Conservation (phyloP, 1,284 basidiomycete genomes). For the Trametes pubescens region DNA sequence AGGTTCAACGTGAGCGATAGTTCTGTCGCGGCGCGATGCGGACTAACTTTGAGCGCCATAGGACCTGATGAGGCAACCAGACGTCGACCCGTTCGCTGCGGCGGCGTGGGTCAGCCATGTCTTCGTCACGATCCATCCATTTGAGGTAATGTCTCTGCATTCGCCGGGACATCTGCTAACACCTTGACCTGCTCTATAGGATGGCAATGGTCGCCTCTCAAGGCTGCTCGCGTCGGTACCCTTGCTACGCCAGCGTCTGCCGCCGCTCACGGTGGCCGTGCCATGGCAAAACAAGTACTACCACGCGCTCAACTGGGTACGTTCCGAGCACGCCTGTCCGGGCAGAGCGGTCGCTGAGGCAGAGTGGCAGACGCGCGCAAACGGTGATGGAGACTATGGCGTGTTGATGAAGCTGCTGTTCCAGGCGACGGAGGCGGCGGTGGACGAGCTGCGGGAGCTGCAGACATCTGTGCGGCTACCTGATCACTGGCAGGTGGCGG, state of each 20-base stretch:
- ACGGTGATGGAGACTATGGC: slow-evolving; percentile 24
- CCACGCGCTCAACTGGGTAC: slow-evolving; percentile 22
- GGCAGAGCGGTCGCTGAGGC: slow-evolving; percentile 1
- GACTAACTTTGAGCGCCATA: background rate
- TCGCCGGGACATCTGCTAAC: background rate
- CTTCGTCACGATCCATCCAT: slow-evolving; percentile 28
- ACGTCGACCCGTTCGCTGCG: slow-evolving; percentile 23
- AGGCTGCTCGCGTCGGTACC: slow-evolving; percentile 26
- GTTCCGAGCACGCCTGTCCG: background rate
- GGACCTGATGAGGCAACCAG: slow-evolving; percentile 14
- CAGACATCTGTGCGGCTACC: background rate
- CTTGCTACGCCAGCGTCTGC: slow-evolving; percentile 17
- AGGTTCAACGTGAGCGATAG: slow-evolving; percentile 24
- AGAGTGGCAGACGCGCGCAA: slow-evolving; percentile 18
- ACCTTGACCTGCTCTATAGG: background rate
- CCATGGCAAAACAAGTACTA: slow-evolving; percentile 20
- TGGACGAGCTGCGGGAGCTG: slow-evolving; percentile 19
- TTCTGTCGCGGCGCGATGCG: background rate
- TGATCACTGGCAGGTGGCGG: background rate
- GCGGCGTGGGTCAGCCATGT: slow-evolving; percentile 29
- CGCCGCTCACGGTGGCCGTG: slow-evolving; percentile 19
- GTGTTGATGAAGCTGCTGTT: slow-evolving; percentile 26
- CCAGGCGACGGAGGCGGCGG: slow-evolving; percentile 16
- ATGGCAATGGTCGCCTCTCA: slow-evolving; percentile 26
- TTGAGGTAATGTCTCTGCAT: slow-evolving; percentile 16